Base-by-base conservation (phyloP, 202 grass and related monocot genomes). In the Panicum hallii region DNA sequence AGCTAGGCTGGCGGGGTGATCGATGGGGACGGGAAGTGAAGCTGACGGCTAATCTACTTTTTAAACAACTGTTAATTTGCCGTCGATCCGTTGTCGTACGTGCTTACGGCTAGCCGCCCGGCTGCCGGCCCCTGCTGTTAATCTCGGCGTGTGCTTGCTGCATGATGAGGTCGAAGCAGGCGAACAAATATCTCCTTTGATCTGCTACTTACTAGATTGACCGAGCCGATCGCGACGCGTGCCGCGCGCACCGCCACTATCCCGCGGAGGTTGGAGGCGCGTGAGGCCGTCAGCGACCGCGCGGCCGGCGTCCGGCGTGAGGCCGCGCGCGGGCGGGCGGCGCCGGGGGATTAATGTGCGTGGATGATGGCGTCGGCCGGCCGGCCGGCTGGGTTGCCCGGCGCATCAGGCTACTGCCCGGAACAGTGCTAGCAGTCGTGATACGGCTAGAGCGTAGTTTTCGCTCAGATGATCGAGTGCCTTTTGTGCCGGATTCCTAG, bases 341-440 rank as follows among this genome's bases (percentile, higher is more conserved):
- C 84, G 68, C 84, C 79, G 74, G 67, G 19, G 74, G 72, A 86
- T 90, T 78, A 86, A 86, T 85, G 69, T 75, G 10, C 4, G 65
- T 28, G 20, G 26, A 14, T 4, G 80, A 40, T 71, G 43, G 38
- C 22, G 63, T 30, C 46, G 41, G 38, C 49, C 36, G 74, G 38
- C 49, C 36, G 74, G 74, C 80, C 12, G 43, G 82, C 78, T 11
- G 54, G 30, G 28, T 20, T 89, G 40, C 78, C 88, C 55, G 78
- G 64, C 66, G 26, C 26, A 32, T 2, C 5, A 62, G 42, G 75
- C 67, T n/a, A 61, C 53, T 66, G 6, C 0, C 26, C 26, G 28
- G 12, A 22, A n/a, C 45, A 15, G 38, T 42, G 23, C 36, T n/a
- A 11, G 34, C 34, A 34, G 52, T 22, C 5, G 38, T 56, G 23